Evolutionary conservation across 768 basidiomycete genomes (phyloP), one percentile per base, ranked within the genome.

Genomic region (Suillus weaverae): DNA sequence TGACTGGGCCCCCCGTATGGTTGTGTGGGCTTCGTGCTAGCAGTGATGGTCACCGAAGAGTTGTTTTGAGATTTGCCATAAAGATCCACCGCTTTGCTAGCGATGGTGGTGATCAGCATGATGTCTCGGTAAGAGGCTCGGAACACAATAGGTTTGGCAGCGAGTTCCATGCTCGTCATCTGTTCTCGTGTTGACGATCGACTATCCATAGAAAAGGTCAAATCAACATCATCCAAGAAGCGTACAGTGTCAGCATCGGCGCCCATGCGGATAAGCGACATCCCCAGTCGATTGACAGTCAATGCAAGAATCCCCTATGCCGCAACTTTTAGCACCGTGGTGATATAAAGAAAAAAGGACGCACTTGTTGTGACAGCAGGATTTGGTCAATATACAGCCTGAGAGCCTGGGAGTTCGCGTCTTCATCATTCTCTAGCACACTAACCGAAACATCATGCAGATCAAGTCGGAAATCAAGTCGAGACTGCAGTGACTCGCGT

Each of bases 121-220:
- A 99, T 93, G 73, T 99, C 97, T 22, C 94, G 87, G 71, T 95
- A 95, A 0, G 97, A 98, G n/a, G 94, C 94, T 32, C 97, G 86
- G 75, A 99, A 90, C 62, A 98, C 85, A 69, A 99, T 84, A 2
- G 95, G 91, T 66, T 92, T 90, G 32, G 87, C 79, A 20, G 84
- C 81, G n/a, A 95, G 73, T 72, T 97, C 95, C 64, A 98, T 89
- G 70, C 83, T 94, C 11, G 90, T 90, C 80, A 89, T 89, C 68
- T 90, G 87, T 60, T 91, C 88, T 14, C 77, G 81, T n/a, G 85
- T 83, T 38, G 91, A 84, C 41, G 80, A 77, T n/a, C 92, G 88
- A 67, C 83, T 93, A 76, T 99, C 96, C 64, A 97, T 78, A 10
- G 95, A 90, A 51, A 97, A 81, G 0, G 94, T 92, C 55, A 97